Evolutionary conservation across 495 filamentous ascomycete species (phyloP), one percentile per base, ranked within the genome.

Genomic region (Penicillium cosmopolitanum): DNA sequence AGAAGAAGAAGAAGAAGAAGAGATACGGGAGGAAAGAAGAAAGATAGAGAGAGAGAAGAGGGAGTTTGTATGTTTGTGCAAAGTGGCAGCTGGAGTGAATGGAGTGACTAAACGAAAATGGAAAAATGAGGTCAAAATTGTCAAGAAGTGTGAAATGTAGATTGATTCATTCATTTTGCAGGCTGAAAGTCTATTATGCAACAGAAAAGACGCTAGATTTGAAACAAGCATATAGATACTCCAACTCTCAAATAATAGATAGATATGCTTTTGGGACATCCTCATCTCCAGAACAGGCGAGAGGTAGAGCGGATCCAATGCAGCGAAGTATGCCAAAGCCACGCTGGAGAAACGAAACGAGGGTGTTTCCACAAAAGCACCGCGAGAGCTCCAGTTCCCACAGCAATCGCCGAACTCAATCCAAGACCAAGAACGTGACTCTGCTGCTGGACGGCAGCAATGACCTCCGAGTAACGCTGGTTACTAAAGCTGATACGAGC

Each of bases 401-500:
- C 59, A 21, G 74, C 44, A 19, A 73, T 43, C 13, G 67, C 71
- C 3, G 71, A 71, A 4, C 63, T 66, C 19, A 79, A 43, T 23
- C 70, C 67, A 16, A 68, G 19, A 15, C 72, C 72, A 46, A 93
- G 71, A 11, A 92, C 69, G 57, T 71, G 71, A 6, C 88, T 87
- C 73, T 99, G 95, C 48, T 80, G 72, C 48, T 84, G 80, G 50
- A 87, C 88, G 57, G 82, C 84, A 33, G 73, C 78, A 25, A 90
- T 79, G 3, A 98, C 90, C 60, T 96, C 89, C 2, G 87, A 90
- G 69, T 99, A 99, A 31, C 90, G 79, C 77, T 95, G 87, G 64
- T 96, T 96, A 31, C 90, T 89, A 72, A 98, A 98, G 61, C 91
- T 96, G 21, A 98, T 87, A 15, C 94, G 80, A n/a, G 87, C 85